Percentiles rank a stretch among this genome's conserved stretches.
phyloP scores from a whole-genome alignment of 805 yeast species.

The Sungouiella thailandica region DNA sequence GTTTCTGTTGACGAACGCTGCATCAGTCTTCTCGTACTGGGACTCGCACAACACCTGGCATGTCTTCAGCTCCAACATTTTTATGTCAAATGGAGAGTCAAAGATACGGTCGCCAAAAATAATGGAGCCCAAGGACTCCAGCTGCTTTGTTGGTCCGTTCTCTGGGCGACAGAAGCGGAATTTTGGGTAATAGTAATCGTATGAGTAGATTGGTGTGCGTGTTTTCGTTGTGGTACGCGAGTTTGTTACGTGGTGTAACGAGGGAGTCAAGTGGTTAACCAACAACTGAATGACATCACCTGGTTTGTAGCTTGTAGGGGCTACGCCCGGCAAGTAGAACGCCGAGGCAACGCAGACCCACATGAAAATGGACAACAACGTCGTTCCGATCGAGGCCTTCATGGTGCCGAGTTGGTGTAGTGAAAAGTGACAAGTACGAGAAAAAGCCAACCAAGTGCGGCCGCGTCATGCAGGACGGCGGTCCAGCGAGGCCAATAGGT shows the following conservation, averaged over 20 bases:
- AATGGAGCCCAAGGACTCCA: constrained; percentile 88
- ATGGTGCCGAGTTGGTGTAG: neutral
- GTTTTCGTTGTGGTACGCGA: constrained; percentile 29
- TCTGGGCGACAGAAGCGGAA: constrained; percentile 81
- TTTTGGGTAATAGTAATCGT: constrained; percentile 77
- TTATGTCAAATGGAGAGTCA: constrained; percentile 81
- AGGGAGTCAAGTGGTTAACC: constrained; percentile 89
- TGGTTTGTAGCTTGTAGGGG: constrained; percentile 80
- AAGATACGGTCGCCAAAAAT: constrained; percentile 94
- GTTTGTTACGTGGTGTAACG: constrained; percentile 37
- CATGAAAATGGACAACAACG: constrained; percentile 11
- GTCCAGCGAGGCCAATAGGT: too few relatives aligned
- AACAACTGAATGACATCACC: constrained; percentile 71
- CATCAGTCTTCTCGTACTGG: constrained; percentile 59
- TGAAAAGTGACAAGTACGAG: neutral
- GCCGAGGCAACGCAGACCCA: constrained; percentile 33
- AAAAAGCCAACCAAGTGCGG: neutral
- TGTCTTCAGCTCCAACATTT: constrained; percentile 66
- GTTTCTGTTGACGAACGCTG: constrained; percentile 70
- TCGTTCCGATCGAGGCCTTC: constrained; percentile 6
- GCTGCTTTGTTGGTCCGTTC: constrained; percentile 63
- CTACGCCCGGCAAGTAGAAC: constrained; percentile 93
- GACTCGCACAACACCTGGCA: constrained; percentile 67
- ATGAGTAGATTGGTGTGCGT: constrained; percentile 61
- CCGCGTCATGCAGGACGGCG: neutral